Percentiles rank a stretch among this genome's conserved stretches.
Evolutionary conservation across 768 basidiomycete genomes (phyloP).

Genomic region (Dictyophora rubrovolvata): DNA sequence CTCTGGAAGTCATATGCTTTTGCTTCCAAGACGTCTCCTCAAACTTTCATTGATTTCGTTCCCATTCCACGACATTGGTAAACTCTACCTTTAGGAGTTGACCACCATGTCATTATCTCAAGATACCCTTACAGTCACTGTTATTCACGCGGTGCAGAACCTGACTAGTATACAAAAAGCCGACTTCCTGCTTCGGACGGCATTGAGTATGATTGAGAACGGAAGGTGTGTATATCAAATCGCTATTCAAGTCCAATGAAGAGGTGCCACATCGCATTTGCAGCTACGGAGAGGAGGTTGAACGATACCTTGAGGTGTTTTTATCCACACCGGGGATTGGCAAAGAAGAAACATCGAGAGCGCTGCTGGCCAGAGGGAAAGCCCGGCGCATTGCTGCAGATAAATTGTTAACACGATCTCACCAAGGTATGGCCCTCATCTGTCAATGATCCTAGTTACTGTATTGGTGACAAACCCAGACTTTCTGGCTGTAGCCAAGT

Average conservation of each 20-base stretch:
- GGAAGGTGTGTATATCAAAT: constrained; percentile 31
- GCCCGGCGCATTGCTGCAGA: constrained; percentile 49
- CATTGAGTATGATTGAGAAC: constrained; percentile 37
- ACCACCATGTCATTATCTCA: constrained; percentile 8
- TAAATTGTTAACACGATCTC: constrained; percentile 42
- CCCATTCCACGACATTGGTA: not conserved
- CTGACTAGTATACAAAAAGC: constrained; percentile 36
- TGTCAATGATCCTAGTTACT: not conserved
- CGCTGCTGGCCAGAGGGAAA: constrained; percentile 48
- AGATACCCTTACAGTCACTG: constrained; percentile 44
- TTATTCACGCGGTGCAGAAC: constrained; percentile 37
- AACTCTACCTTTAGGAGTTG: not conserved
- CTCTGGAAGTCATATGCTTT: not conserved
- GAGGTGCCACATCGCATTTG: not conserved
- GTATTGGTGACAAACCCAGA: constrained; percentile 26
- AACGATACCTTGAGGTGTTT: constrained; percentile 58
- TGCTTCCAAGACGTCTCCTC: not conserved
- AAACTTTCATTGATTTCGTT: not conserved
- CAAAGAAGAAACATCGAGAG: constrained; percentile 39
- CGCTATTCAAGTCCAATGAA: not conserved
- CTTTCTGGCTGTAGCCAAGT: constrained; percentile 46
- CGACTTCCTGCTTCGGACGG: constrained; percentile 39
- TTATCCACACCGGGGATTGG: constrained; percentile 49
- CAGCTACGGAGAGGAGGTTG: constrained; percentile 56
- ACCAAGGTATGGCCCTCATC: constrained; percentile 37